Conservation (phyloP, 2,329 filamentous ascomycete genomes). For the Clarireedia sp. region DNA sequence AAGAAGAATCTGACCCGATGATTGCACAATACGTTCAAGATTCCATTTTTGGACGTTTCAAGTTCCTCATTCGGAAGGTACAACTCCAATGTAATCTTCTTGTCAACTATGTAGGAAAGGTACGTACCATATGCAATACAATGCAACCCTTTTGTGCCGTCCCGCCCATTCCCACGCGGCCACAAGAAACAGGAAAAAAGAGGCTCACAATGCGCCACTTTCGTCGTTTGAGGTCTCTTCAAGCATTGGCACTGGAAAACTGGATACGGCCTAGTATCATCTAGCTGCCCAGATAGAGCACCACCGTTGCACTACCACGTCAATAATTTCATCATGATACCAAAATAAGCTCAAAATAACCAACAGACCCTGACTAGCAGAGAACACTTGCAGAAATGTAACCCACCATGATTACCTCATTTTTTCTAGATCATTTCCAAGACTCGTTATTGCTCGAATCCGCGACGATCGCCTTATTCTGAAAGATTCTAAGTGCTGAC, state of each 20-base stretch:
- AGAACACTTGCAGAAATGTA: slow-evolving; percentile 7
- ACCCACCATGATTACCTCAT: slow-evolving; percentile 9
- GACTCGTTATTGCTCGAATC: background rate
- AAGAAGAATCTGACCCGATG: slow-evolving; percentile 4
- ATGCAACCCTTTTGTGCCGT: background rate
- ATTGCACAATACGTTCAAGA: background rate
- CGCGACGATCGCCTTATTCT: background rate
- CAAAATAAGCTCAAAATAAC: background rate
- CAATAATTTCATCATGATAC: slow-evolving; percentile 1
- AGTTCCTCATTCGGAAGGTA: slow-evolving; percentile 2
- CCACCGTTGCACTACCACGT: background rate
- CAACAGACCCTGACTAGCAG: background rate
- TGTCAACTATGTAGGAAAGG: background rate
- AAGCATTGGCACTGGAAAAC: too few species aligned
- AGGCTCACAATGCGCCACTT: too few species aligned
- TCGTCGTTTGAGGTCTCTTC: too few species aligned
- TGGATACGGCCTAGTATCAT: too few species aligned
- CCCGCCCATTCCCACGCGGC: background rate
- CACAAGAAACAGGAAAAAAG: background rate
- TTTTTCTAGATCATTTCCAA: background rate
- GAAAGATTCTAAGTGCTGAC: slow-evolving; percentile 9
- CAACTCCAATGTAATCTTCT: background rate
- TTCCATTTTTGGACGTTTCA: slow-evolving; percentile 8
- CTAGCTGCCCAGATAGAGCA: too few species aligned
- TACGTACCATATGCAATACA: background rate